These are phyloP conservation scores for Sporisorium graminicola DNA, from an alignment of 1,284 basidiomycete species.

Conservation along the genomic window DNA sequence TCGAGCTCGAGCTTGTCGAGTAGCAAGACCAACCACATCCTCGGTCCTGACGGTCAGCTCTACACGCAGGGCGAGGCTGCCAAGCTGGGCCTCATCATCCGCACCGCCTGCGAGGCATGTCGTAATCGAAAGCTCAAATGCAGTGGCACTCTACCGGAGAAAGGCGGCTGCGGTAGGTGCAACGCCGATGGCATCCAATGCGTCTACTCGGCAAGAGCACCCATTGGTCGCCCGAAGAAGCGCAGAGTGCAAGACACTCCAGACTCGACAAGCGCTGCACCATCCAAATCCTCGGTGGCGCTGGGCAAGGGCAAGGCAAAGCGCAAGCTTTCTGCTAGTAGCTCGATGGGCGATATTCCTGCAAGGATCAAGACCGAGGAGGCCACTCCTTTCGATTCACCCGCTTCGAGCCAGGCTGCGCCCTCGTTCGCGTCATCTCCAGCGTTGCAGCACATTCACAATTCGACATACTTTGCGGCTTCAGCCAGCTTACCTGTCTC, in stretches of 20 bases:
- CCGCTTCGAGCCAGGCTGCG: background rate
- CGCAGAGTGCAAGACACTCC: constrained; percentile 38
- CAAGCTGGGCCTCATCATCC: constrained; percentile 47
- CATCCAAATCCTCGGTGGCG: background rate
- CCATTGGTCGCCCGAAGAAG: constrained; percentile 61
- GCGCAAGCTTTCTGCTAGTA: constrained; percentile 5
- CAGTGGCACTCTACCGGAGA: constrained; percentile 44
- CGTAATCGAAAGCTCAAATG: constrained; percentile 62
- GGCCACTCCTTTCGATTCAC: background rate
- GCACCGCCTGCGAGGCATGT: constrained; percentile 61
- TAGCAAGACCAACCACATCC: constrained; percentile 32
- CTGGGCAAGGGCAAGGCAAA: constrained; percentile 16
- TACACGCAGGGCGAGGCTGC: constrained; percentile 54
- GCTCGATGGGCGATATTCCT: background rate
- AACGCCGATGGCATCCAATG: constrained; percentile 46
- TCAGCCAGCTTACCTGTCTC: background rate
- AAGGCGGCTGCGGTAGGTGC: constrained; percentile 53
- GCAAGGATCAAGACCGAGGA: constrained; percentile 25
- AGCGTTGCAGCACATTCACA: background rate
- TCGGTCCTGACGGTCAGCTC: constrained; percentile 45
- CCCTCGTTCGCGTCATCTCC: constrained; percentile 4
- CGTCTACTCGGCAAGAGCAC: constrained; percentile 52
- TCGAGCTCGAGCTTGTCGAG: background rate
- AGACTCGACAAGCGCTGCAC: background rate
- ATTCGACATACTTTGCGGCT: background rate